A percentile compares a stretch with the other conserved stretches of the same genome.
phyloP scores from a whole-genome alignment of 2,329 filamentous ascomycete genomes.

The Emericellopsis atlantica region DNA sequence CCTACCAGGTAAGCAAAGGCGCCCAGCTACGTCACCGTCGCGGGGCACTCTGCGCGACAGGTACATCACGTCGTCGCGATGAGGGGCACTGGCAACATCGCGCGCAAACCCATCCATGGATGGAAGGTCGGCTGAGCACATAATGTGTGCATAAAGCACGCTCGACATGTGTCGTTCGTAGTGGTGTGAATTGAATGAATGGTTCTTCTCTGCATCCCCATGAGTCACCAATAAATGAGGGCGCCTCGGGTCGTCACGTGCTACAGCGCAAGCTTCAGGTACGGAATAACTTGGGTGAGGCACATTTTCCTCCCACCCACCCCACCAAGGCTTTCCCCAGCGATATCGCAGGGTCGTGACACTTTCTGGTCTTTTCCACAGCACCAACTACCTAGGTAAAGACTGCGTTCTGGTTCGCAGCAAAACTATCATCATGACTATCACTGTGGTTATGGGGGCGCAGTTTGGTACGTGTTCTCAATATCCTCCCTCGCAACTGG shows the following conservation, averaged over 20 bases:
- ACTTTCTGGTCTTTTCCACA: neutral
- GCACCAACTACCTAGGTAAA: neutral
- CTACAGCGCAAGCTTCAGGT: neutral
- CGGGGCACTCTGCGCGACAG: too few relatives aligned
- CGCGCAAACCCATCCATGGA: too few relatives aligned
- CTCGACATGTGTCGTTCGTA: too few relatives aligned
- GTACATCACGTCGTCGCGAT: too few relatives aligned
- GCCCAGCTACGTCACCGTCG: too few relatives aligned
- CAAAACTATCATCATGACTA: conserved; percentile 2
- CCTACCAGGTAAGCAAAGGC: neutral
- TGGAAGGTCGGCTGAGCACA: too few relatives aligned
- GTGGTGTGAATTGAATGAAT: too few relatives aligned
- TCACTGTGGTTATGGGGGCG: conserved; percentile 4
- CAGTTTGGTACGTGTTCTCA: conserved; percentile 3
- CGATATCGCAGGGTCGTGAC: neutral
- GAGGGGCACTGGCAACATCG: too few relatives aligned
- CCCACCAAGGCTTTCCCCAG: neutral
- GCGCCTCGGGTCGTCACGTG: neutral
- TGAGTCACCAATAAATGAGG: neutral
- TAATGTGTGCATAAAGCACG: too few relatives aligned
- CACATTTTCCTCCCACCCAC: neutral
- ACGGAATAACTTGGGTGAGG: neutral
- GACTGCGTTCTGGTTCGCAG: neutral
- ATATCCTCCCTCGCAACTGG: neutral
- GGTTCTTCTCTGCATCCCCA: neutral